Conservation (phyloP, 768 basidiomycete genomes). For the Imleria badia region DNA sequence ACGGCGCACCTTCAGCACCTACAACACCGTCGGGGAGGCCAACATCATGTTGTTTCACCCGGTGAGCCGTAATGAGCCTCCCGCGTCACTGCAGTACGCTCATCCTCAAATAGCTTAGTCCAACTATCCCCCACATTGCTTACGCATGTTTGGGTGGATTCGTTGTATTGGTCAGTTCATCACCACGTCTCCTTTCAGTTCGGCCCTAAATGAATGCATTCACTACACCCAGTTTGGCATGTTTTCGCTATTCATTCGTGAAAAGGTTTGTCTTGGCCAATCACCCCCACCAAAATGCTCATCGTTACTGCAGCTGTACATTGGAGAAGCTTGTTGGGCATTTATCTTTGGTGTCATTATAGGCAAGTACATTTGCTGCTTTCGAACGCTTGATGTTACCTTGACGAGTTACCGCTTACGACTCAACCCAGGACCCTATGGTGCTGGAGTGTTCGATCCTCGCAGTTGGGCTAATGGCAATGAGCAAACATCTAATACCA, state of each 20-base stretch:
- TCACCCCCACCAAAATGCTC: neutral
- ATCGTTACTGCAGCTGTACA: slow-evolving; percentile 58
- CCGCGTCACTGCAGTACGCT: neutral
- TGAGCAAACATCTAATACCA: slow-evolving; percentile 56
- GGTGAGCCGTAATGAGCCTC: slow-evolving; percentile 33
- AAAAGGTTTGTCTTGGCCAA: slow-evolving; percentile 52
- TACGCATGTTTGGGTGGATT: slow-evolving; percentile 83
- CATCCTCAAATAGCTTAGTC: slow-evolving; percentile 34
- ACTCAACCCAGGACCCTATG: slow-evolving; percentile 66
- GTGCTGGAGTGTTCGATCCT: slow-evolving; percentile 79
- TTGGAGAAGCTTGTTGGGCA: slow-evolving; percentile 96
- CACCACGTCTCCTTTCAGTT: neutral
- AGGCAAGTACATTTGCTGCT: slow-evolving; percentile 42
- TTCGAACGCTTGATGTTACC: neutral
- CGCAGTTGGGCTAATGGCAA: slow-evolving; percentile 62
- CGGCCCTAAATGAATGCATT: neutral
- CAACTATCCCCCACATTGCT: slow-evolving; percentile 68
- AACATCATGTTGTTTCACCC: slow-evolving; percentile 50
- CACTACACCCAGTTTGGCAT: slow-evolving; percentile 72
- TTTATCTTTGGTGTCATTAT: slow-evolving; percentile 92
- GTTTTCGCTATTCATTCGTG: slow-evolving; percentile 90
- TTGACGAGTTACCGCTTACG: slow-evolving; percentile 1
- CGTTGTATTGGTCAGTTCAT: slow-evolving; percentile 62
- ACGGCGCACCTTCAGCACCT: neutral
- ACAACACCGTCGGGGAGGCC: neutral